phyloP scores from a whole-genome alignment of 2,329 filamentous ascomycete genomes.

The Pseudohalonectria lignicola region DNA sequence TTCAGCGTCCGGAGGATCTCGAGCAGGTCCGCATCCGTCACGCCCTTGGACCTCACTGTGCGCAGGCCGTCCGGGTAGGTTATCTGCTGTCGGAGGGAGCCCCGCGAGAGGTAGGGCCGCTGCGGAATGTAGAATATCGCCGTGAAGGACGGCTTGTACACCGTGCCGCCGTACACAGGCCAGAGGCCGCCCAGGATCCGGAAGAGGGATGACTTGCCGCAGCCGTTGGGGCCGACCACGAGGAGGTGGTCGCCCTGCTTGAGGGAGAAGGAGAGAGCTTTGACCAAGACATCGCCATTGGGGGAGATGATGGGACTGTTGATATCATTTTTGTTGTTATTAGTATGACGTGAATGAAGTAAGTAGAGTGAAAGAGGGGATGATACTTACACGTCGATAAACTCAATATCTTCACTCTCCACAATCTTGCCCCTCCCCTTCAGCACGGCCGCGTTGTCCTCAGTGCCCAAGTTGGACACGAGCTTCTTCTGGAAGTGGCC shows the following conservation, averaged over 20 bases:
- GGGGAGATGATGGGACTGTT: slow-evolving; percentile 79
- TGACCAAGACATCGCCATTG: slow-evolving; percentile 86
- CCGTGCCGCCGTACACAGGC: slow-evolving; percentile 93
- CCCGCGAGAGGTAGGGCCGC: slow-evolving; percentile 82
- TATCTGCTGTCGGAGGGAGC: slow-evolving; percentile 89
- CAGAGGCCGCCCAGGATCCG: slow-evolving; percentile 91
- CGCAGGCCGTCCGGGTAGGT: slow-evolving; percentile 87
- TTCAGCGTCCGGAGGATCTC: slow-evolving; percentile 68
- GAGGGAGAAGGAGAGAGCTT: slow-evolving; percentile 77
- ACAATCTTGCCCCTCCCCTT: slow-evolving; percentile 70
- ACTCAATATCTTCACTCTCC: slow-evolving; percentile 76
- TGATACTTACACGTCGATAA: slow-evolving; percentile 58
- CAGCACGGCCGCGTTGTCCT: slow-evolving; percentile 74
- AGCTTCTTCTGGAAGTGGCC: slow-evolving; percentile 95
- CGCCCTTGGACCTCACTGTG: slow-evolving; percentile 74
- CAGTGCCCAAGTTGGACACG: slow-evolving; percentile 75
- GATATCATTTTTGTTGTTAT: slow-evolving; percentile 1
- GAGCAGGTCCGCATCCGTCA: slow-evolving; percentile 72
- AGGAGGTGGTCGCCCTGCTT: slow-evolving; percentile 81
- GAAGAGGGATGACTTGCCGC: slow-evolving; percentile 93
- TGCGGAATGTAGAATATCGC: slow-evolving; percentile 99
- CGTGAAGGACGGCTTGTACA: slow-evolving; percentile 81
- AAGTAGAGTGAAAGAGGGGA: slow-evolving; percentile 1
- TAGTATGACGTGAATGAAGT: slow-evolving; percentile 8
- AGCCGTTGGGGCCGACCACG: slow-evolving; percentile 93